Evolutionary conservation across 352 stramenopile species (phyloP), one percentile per base, ranked within the genome.

Genomic region (Globisporangium takayamanum): DNA sequence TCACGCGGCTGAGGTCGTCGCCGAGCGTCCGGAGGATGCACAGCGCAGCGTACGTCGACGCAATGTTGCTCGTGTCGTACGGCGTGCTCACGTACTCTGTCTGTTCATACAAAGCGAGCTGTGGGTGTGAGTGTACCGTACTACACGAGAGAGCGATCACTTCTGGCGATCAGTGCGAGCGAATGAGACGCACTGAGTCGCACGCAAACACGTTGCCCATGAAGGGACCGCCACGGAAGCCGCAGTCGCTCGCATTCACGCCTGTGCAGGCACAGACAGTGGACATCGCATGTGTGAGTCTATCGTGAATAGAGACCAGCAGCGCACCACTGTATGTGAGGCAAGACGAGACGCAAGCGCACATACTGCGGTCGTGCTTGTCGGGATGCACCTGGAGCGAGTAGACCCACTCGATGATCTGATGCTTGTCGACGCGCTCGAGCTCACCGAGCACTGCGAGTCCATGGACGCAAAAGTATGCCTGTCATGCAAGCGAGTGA

Each of bases 361-460:
- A 66, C 74, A 44, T 49, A 85, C 81, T 78, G 45, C 63, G 70
- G 53, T 92, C 81, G 36, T 66, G 67, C 45, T 68, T 73, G 59
- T 93, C 81, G 2, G 81, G 81, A 53, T 84, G 68, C 54, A 95
- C 76, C 57, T 95, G 86, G 46, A 94, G 68, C 53, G 70, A 80
- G 62, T 95, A 95, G 47, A 96, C 72, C 84, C 84, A 96, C 52
- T 96, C 84, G 55, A 95, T 74, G 62, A 95, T 73, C 55, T 83
- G 66, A 46, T 73, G 66, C 50, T 75, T 74, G 59, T 94, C 70
- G 33, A 95, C 63, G 22, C 73, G 80, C 51, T 94, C 67, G 3
- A 96, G 63, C 59, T 91, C 82, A 5, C 69, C 79, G 42, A 96
- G 75, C 60, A 96, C 55, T 18, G 84, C 84, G 49, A 96, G 74